A percentile compares a stretch with the other conserved stretches of the same genome.
Conservation (phyloP, 2,329 filamentous ascomycete genomes). For the Aspergillus carbonarius region DNA sequence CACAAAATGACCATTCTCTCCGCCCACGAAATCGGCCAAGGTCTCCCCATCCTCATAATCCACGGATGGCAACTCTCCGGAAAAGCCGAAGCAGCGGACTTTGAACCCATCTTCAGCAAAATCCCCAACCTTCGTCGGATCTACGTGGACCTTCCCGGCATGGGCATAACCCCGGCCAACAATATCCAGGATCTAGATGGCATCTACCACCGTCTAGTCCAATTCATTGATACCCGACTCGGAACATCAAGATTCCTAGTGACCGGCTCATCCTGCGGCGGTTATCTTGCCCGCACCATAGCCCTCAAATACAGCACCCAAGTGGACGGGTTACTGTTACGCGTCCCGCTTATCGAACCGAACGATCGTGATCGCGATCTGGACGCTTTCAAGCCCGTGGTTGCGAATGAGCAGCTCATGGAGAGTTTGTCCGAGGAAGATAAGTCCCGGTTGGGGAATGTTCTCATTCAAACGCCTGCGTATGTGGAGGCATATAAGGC, state of each 20-base stretch:
- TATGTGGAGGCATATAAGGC: conserved; percentile 24
- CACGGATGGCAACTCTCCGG: conserved; percentile 29
- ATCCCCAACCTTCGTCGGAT: conserved; percentile 23
- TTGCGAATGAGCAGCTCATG: conserved; percentile 25
- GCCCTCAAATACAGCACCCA: conserved; percentile 26
- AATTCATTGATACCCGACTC: conserved; percentile 29
- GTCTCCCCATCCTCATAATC: conserved; percentile 28
- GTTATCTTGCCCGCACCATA: conserved; percentile 29
- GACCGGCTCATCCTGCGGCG: conserved; percentile 30
- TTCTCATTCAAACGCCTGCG: conserved; percentile 28
- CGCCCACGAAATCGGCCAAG: conserved; percentile 26
- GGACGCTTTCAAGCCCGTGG: conserved; percentile 24
- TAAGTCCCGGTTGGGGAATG: conserved; percentile 22
- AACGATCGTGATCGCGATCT: conserved; percentile 24
- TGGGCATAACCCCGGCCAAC: conserved; percentile 28
- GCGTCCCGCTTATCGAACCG: conserved; percentile 30
- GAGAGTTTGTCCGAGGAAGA: conserved; percentile 23
- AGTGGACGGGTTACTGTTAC: conserved; percentile 28
- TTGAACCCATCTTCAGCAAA: conserved; percentile 30
- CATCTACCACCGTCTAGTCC: conserved; percentile 24
- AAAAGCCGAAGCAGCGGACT: conserved; percentile 24
- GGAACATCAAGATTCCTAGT: conserved; percentile 24
- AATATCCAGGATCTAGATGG: conserved; percentile 27
- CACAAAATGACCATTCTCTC: conserved; percentile 20
- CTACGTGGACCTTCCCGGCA: conserved; percentile 32